Conservation (phyloP, 2,329 filamentous ascomycete species). For the Aspergillus pseudotamarii region DNA sequence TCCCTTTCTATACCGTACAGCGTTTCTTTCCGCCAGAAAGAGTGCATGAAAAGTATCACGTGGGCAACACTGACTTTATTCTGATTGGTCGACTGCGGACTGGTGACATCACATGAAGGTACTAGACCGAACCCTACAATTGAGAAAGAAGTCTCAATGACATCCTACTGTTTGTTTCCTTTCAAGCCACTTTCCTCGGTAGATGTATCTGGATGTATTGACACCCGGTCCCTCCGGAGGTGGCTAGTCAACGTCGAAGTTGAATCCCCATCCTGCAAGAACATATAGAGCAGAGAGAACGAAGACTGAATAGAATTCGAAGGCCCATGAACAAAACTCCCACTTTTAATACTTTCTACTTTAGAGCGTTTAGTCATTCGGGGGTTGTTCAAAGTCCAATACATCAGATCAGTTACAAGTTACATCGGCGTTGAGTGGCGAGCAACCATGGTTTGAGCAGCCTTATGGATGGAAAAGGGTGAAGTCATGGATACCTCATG, state of each 20-base stretch:
- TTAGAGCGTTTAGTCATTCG: neutral
- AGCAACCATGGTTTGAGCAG: neutral
- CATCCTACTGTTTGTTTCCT: no score
- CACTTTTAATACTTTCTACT: no score
- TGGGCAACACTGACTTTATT: neutral
- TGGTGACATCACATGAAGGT: neutral
- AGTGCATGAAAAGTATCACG: neutral
- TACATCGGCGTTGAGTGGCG: neutral
- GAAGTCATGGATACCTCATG: slow-evolving; percentile 4
- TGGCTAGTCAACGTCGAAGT: no score
- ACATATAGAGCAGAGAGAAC: no score
- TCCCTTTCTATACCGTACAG: no score
- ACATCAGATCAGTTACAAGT: neutral
- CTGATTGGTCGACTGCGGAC: neutral
- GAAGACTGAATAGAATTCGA: no score
- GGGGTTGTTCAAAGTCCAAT: neutral
- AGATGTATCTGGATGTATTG: no score
- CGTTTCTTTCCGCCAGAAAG: neutral
- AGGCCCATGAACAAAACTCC: no score
- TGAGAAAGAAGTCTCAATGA: no score
- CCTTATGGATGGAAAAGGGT: neutral
- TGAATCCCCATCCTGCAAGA: no score
- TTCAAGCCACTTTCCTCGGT: no score
- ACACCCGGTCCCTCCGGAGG: no score
- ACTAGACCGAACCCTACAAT: neutral